A percentile compares a stretch with the other conserved stretches of the same genome.
These are phyloP conservation scores for Diatrype stigma DNA, from an alignment of 2,329 filamentous ascomycete genomes.

Conservation along the genomic window DNA sequence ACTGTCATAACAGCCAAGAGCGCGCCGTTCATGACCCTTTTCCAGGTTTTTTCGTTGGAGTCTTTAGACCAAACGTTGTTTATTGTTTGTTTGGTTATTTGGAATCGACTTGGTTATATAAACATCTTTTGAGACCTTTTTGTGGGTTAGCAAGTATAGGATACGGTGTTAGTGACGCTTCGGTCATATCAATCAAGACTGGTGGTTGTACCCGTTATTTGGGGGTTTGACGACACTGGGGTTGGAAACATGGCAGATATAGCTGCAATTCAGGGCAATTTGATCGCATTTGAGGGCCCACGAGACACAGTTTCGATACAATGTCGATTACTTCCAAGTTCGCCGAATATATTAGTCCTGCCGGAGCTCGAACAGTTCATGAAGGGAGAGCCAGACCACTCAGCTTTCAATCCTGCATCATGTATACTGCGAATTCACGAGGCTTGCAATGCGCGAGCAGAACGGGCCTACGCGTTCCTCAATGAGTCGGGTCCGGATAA, in stretches of 20 bases:
- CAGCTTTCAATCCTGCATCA: conserved; percentile 30
- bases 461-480: conserved; percentile 49
- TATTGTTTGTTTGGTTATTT: too few species aligned
- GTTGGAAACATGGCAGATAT: conserved; percentile 21
- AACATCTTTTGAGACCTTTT: too few species aligned
- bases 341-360: conserved; percentile 53
- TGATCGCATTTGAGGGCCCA: conserved; percentile 59
- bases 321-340: conserved; percentile 55
- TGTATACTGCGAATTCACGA: conserved; percentile 49
- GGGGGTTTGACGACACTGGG: background rate
- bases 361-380: conserved; percentile 48
- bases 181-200: background rate
- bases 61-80: too few species aligned
- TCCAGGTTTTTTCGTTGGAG: too few species aligned
- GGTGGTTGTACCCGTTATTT: background rate
- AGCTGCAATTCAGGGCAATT: conserved; percentile 38
- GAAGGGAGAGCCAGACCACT: conserved; percentile 24
- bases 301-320: conserved; percentile 53
- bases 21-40: too few species aligned
- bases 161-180: too few species aligned
- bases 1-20: too few species aligned
- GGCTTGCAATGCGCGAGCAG: conserved; percentile 42
- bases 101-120: too few species aligned
- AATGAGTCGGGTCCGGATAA: conserved; percentile 38
- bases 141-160: too few species aligned